phyloP scores from a whole-genome alignment of 805 yeast species.

The Candida verbasci region DNA sequence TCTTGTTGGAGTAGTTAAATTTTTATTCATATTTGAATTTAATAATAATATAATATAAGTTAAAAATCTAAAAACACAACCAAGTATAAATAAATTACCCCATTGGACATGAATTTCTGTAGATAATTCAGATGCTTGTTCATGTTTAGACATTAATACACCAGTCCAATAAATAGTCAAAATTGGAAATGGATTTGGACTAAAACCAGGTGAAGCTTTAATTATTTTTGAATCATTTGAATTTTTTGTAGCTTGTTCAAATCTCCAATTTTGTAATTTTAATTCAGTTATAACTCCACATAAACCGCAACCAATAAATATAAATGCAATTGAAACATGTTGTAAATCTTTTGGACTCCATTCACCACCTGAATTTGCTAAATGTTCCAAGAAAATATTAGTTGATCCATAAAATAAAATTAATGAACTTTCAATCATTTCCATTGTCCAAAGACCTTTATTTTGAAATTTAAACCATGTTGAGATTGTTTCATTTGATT shows the following conservation, averaged over 20 bases:
- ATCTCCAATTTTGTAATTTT: constrained; percentile 61
- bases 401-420: constrained; percentile 87
- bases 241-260: constrained; percentile 20
- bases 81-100: constrained; percentile 84
- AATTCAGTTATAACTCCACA: constrained; percentile 83
- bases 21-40: constrained; percentile 28
- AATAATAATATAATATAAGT: constrained; percentile 56
- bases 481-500: constrained; percentile 13
- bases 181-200: constrained; percentile 93
- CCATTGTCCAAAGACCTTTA: constrained; percentile 65
- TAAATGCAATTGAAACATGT: constrained; percentile 30
- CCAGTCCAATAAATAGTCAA: constrained; percentile 97
- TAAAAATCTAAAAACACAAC: constrained; percentile 69
- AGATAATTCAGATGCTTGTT: constrained; percentile 74
- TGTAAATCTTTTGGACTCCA: constrained; percentile 67
- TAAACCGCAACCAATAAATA: constrained; percentile 83
- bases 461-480: constrained; percentile 39
- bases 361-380: constrained; percentile 60
- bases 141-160: constrained; percentile 88
- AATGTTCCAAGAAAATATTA: constrained; percentile 85
- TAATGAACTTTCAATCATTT: constrained; percentile 71
- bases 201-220: constrained; percentile 62
- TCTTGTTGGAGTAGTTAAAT: constrained; percentile 34
- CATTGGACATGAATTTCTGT: constrained; percentile 85
- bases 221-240: constrained; percentile 5